These are phyloP conservation scores for Theileria luwenshuni DNA, from an alignment of 169 alveolate genomes.

Conservation along the genomic window DNA sequence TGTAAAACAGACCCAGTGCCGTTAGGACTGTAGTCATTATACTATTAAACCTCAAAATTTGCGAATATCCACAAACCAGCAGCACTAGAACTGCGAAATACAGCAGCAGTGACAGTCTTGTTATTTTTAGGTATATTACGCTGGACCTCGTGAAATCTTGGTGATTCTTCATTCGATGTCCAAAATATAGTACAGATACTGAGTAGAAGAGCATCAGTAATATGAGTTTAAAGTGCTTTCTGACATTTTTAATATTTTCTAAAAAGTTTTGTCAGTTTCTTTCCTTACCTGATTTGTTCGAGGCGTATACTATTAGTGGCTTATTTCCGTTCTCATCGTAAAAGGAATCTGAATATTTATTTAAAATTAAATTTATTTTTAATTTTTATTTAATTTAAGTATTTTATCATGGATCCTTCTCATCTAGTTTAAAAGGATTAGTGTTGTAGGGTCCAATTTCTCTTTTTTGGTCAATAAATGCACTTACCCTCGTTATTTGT, in stretches of 20 bases:
- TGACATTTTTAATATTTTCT: conserved; percentile 8
- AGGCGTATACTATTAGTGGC: conserved; percentile 55
- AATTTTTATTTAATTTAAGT: not conserved
- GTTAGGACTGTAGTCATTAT: conserved; percentile 17
- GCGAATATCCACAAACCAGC: conserved; percentile 14
- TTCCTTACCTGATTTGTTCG: conserved; percentile 33
- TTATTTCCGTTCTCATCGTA: conserved; percentile 26
- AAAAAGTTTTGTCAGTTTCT: not conserved
- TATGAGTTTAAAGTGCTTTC: conserved; percentile 23
- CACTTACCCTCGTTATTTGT: not conserved
- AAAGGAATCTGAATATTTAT: conserved; percentile 3
- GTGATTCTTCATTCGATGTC: conserved; percentile 11
- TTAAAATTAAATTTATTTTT: not conserved
- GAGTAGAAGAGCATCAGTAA: conserved; percentile 12
- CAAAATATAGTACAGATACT: conserved; percentile 29
- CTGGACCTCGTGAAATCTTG: conserved; percentile 44
- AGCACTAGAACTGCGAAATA: conserved; percentile 14
- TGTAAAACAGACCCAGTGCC: conserved; percentile 27
- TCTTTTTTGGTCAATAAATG: too few species aligned
- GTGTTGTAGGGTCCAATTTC: too few species aligned
- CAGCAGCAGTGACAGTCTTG: conserved; percentile 13
- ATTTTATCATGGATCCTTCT: not conserved
- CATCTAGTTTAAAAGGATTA: too few species aligned
- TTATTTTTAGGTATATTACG: conserved; percentile 23
- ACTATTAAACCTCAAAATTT: conserved; percentile 35